These are phyloP conservation scores for Solanum chmielewskii DNA, from an alignment of 257 asterid species.

Conservation along the genomic window DNA sequence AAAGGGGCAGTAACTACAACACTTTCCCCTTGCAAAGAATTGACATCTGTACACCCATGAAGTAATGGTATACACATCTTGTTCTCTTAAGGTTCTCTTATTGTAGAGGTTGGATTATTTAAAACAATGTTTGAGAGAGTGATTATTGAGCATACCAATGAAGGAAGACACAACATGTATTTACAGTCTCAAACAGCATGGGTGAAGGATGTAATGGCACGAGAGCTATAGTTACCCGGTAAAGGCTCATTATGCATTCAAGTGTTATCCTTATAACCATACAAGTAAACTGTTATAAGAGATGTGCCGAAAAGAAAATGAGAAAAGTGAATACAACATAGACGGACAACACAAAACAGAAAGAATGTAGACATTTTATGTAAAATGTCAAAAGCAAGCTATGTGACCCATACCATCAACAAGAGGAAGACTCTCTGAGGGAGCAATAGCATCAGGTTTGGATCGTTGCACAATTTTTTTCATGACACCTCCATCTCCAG, in stretches of 20 bases:
- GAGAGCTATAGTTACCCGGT: not conserved
- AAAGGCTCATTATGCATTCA: not conserved
- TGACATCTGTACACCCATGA: not conserved
- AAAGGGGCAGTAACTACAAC: not conserved
- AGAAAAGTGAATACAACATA: not conserved
- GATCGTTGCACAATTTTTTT: conserved; percentile 65
- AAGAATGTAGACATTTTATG: not conserved
- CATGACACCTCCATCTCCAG: conserved; percentile 95
- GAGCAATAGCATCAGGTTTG: conserved; percentile 69
- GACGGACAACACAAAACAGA: not conserved
- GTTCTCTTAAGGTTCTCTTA: not conserved
- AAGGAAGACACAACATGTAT: not conserved
- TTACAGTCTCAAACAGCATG: not conserved
- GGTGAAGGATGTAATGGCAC: not conserved
- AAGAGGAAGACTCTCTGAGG: conserved; percentile 82
- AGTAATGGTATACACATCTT: not conserved
- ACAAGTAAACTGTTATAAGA: not conserved
- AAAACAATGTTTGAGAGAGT: not conserved
- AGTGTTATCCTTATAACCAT: not conserved
- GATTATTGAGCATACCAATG: not conserved
- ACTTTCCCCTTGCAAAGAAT: not conserved
- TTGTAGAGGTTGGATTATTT: not conserved
- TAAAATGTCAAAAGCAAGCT: not conserved
- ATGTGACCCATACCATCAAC: conserved; percentile 54
- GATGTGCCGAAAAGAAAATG: not conserved